Evolutionary conservation across 441 rosid genomes (phyloP), one percentile per base, ranked within the genome.

Genomic region (Gossypium schwendimanii): DNA sequence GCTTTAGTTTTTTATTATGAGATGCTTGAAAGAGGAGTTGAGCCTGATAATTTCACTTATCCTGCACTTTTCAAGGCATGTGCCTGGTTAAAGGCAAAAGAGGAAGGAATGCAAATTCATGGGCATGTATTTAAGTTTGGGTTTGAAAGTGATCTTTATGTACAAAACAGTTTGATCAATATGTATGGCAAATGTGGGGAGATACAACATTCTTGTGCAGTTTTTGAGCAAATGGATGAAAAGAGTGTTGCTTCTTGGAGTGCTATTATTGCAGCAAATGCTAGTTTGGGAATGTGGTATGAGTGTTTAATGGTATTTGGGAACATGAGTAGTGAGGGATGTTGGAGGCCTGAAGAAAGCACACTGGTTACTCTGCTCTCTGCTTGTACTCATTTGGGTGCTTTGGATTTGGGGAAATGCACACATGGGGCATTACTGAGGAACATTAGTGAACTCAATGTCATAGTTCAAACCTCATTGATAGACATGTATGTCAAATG

Each of bases 201-300:
- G 72, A 77, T 71, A 33, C 50, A 4, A 11, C 80, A 69, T 53
- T 69, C 87, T 71, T 71, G 79, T 47, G 55, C 60, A 0, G 81
- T 79, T 63, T 84, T 84, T 47, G 79, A 84, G 68, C 75, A 60
- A 12, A 12, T 84, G 24, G 77, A 77, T 39, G 18, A 24, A 15
- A 86, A 78, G 79, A 84, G 84, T 72, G 84, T 84, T 69, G 88
- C 87, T 39, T 83, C 92, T 31, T 88, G 94, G 94, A 88, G 92
- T 79, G 80, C 92, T 7, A 78, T 88, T 60, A 79, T 89, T 55
- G 81, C 92, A 21, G 87, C 87, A 70, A 62, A 74, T 80, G 85
- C 89, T 71, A 80, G 87, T 39, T 64, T 65, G 26, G 64, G 64
- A 23, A 31, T 41, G 57, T 64, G 70, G 52, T 0, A 24, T 10